Evolutionary conservation across 2,329 filamentous ascomycete species (phyloP).

Genomic region (Botrytis fabae): DNA sequence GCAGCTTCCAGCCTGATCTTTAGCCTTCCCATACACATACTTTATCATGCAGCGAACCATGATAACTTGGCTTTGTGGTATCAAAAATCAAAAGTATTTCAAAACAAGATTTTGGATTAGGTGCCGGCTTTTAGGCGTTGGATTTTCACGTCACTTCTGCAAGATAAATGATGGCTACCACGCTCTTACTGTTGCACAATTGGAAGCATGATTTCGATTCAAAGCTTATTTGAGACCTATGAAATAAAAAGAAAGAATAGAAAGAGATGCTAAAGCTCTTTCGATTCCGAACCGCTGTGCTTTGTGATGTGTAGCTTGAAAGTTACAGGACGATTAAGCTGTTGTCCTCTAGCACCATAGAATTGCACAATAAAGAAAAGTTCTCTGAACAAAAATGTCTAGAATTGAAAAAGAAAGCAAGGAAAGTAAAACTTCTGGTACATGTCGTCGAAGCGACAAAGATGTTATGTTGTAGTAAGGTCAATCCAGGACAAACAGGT

Average conservation of each 20-base stretch:
- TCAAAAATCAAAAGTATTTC: neutral
- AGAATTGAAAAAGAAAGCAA: neutral
- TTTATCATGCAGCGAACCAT: no score
- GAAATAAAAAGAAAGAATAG: accelerated
- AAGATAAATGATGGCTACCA: neutral
- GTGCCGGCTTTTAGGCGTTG: neutral
- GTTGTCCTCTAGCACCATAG: no score
- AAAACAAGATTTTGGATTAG: neutral
- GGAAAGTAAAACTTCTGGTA: neutral
- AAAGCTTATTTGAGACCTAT: neutral
- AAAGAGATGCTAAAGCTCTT: neutral
- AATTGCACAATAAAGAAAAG: neutral
- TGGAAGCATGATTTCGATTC: neutral
- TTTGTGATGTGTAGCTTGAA: neutral
- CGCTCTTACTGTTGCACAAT: neutral
- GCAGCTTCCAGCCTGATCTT: neutral
- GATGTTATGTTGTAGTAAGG: neutral
- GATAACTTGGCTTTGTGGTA: neutral
- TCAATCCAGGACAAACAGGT: neutral
- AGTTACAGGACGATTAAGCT: neutral
- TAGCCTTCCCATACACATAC: neutral
- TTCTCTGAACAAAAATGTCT: neutral
- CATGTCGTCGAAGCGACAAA: neutral
- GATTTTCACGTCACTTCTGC: neutral
- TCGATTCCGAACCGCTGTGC: neutral